phyloP scores from a whole-genome alignment of 140 eudicot species.

The Flaveria floridana region DNA sequence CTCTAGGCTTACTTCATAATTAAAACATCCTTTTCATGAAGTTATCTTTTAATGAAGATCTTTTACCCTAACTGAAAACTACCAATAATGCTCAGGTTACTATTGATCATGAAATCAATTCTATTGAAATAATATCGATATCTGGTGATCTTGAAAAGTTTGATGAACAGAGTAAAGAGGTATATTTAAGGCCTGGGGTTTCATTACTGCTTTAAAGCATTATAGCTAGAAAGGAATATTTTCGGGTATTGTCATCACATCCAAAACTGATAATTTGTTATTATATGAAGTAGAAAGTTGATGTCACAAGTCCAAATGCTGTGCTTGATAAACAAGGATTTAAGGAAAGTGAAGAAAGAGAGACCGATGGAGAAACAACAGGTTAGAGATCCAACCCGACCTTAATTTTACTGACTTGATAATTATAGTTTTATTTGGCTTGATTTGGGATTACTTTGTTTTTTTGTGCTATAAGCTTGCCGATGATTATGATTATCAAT shows the following conservation, averaged over 20 bases:
- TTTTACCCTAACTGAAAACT: conserved; percentile 1
- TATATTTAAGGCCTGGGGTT: background rate
- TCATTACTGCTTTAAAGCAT: background rate
- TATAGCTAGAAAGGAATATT: conserved; percentile 6
- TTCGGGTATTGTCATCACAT: conserved; percentile 7
- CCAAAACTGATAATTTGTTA: background rate
- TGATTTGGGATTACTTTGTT: background rate
- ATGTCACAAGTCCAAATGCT: conserved; percentile 15
- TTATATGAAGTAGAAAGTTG: conserved; percentile 21
- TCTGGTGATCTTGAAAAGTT: conserved; percentile 1
- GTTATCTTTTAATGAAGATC: background rate
- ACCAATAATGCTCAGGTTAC: background rate
- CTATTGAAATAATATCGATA: conserved; percentile 12
- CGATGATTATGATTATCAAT: background rate
- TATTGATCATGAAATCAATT: conserved; percentile 17
- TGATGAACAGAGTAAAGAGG: conserved; percentile 23
- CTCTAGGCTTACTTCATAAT: background rate
- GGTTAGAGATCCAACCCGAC: conserved; percentile 25
- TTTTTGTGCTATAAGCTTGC: background rate
- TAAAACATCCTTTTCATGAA: background rate
- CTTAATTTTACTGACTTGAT: background rate
- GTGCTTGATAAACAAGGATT: conserved; percentile 23
- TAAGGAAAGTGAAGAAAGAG: conserved; percentile 22
- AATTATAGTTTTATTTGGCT: background rate
- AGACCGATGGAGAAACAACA: conserved; percentile 23